A percentile compares a stretch with the other conserved stretches of the same genome.
phyloP scores from a whole-genome alignment of 2,329 filamentous ascomycete species.

The Byssothecium circinans region DNA sequence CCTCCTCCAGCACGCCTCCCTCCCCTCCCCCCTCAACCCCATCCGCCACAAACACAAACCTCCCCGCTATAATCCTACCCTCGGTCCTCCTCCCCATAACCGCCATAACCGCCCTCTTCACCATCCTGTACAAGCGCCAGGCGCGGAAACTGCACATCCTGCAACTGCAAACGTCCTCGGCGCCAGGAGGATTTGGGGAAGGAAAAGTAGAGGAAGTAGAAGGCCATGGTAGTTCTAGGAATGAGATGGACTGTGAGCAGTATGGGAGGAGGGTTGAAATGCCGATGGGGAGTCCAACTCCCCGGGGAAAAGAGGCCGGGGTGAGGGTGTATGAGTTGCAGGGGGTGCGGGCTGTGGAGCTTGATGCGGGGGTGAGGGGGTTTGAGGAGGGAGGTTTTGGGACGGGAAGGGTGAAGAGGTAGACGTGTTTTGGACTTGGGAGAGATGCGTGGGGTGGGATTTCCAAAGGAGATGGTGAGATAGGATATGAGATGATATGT shows the following conservation, averaged over 20 bases:
- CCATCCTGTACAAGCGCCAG: constrained; percentile 4
- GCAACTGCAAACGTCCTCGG: not conserved
- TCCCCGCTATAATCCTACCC: constrained; percentile 10
- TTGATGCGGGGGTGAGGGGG: not conserved
- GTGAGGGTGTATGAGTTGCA: not conserved
- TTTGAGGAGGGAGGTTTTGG: not conserved
- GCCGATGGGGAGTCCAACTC: too few relatives aligned
- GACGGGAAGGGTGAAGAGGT: not conserved
- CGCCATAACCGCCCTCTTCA: constrained; percentile 2
- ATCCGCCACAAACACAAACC: not conserved
- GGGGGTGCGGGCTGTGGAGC: constrained; percentile 2
- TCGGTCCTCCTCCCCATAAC: constrained; percentile 5
- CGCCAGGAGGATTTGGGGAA: too few relatives aligned
- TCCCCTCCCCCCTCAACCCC: not conserved
- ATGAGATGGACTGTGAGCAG: too few relatives aligned
- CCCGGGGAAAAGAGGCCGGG: too few relatives aligned
- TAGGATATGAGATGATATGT: too few relatives aligned
- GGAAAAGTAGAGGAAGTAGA: too few relatives aligned
- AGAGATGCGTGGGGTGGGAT: too few relatives aligned
- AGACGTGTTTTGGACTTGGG: too few relatives aligned
- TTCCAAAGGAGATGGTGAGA: too few relatives aligned
- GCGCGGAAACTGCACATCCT: not conserved
- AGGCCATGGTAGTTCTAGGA: too few relatives aligned
- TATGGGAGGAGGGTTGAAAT: too few relatives aligned
- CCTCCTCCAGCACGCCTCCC: not conserved